These are phyloP conservation scores for Coccomyxa sp. DNA, from an alignment of 139 green algal species.

Conservation along the genomic window DNA sequence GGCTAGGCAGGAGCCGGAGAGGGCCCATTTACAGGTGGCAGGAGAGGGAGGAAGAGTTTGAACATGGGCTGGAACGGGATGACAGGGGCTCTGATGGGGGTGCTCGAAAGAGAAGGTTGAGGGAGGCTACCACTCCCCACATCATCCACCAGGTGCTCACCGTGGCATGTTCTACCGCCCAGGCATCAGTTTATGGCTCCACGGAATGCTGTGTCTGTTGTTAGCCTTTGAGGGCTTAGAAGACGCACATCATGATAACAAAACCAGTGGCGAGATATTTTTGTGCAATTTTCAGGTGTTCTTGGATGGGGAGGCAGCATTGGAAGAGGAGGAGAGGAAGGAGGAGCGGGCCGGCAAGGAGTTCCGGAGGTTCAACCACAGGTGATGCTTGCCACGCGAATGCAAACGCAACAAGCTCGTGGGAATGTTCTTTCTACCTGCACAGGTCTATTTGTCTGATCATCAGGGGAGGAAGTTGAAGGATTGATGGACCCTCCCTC, in stretches of 20 bases:
- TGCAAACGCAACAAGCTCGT: too few relatives aligned
- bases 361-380: background rate
- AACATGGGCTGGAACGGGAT: too few relatives aligned
- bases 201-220: background rate
- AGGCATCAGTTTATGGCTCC: background rate
- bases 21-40: too few relatives aligned
- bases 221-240: background rate
- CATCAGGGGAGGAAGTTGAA: too few relatives aligned
- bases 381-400: background rate
- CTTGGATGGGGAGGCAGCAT: constrained; percentile 17
- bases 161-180: background rate
- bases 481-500: too few relatives aligned
- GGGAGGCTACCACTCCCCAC: background rate
- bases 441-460: too few relatives aligned
- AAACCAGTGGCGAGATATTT: too few relatives aligned
- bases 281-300: constrained; percentile 8
- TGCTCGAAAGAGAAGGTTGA: background rate
- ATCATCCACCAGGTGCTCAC: constrained; percentile 3
- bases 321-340: constrained; percentile 3
- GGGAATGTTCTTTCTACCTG: too few relatives aligned
- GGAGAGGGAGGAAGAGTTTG: too few relatives aligned
- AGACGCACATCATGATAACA: background rate
- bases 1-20: too few relatives aligned
- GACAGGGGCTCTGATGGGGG: too few relatives aligned
- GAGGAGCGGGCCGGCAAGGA: background rate